A percentile compares a stretch with the other conserved stretches of the same genome.
Evolutionary conservation across 2,329 filamentous ascomycete genomes (phyloP).

Genomic region (Trichoderma hamatum): DNA sequence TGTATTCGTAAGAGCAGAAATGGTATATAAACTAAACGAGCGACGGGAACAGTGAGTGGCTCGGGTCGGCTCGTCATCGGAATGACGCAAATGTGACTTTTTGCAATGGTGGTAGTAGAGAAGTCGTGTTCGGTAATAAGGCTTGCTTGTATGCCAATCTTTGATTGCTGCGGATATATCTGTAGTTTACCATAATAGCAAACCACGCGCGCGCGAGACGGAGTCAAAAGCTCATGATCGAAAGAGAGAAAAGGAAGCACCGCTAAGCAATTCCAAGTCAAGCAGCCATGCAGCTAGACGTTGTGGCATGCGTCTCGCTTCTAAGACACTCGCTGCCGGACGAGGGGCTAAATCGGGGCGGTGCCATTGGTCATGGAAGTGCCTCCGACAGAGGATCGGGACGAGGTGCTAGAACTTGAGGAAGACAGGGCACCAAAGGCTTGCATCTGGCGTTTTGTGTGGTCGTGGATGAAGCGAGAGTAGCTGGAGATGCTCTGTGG

Average conservation of each 20-base stretch:
- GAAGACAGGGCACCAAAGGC: slow-evolving; percentile 43
- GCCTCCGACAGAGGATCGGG: slow-evolving; percentile 27
- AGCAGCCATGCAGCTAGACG: not conserved
- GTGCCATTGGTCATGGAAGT: slow-evolving; percentile 38
- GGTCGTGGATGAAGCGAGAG: slow-evolving; percentile 63
- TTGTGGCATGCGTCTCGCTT: not conserved
- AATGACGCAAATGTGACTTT: not conserved
- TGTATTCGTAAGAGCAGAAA: slow-evolving; percentile 12
- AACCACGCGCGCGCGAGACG: no score
- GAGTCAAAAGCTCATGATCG: not conserved
- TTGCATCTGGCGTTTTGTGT: slow-evolving; percentile 69
- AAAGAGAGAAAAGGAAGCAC: not conserved
- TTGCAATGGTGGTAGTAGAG: not conserved
- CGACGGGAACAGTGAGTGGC: not conserved
- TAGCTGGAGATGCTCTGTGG: slow-evolving; percentile 58
- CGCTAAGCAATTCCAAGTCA: not conserved
- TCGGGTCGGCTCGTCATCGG: slow-evolving; percentile 3
- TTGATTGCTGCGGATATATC: not conserved
- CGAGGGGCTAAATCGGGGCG: not conserved
- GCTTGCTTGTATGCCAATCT: not conserved
- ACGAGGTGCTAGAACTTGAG: slow-evolving; percentile 30
- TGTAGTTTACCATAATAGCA: not conserved
- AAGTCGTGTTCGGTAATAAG: not conserved
- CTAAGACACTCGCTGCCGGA: not conserved
- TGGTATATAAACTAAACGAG: slow-evolving; percentile 3